A percentile compares a stretch with the other conserved stretches of the same genome.
Conservation (phyloP, 805 yeast species). For the Wickerhamomyces rabaulensis region DNA sequence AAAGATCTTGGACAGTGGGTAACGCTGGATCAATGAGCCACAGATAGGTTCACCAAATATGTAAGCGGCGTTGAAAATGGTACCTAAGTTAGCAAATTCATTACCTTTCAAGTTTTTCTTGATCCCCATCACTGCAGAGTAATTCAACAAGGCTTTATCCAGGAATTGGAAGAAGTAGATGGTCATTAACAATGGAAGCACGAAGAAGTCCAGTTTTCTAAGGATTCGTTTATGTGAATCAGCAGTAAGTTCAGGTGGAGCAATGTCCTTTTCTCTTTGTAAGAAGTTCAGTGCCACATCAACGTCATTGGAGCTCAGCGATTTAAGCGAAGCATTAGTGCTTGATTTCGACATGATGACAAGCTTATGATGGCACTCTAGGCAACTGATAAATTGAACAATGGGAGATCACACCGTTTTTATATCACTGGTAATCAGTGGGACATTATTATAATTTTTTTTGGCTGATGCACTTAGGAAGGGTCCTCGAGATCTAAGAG, state of each 20-base stretch:
- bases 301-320: not conserved
- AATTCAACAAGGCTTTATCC: slow-evolving; percentile 50
- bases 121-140: slow-evolving; percentile 63
- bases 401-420: not conserved
- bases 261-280: not conserved
- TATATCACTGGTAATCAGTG: not conserved
- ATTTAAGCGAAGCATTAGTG: not conserved
- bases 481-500: not conserved
- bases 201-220: slow-evolving; percentile 13
- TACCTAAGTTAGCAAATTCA: slow-evolving; percentile 45
- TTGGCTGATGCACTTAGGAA: not conserved
- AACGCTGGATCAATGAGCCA: slow-evolving; percentile 40
- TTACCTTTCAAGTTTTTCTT: slow-evolving; percentile 40
- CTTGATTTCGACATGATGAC: not conserved
- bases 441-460: not conserved
- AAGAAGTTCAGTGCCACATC: slow-evolving; percentile 9
- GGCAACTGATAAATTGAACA: too few species aligned
- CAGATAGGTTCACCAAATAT: slow-evolving; percentile 46
- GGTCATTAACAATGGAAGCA: slow-evolving; percentile 33
- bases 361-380: too few species aligned
- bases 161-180: slow-evolving; percentile 50
- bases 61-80: slow-evolving; percentile 48
- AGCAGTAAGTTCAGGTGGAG: not conserved
- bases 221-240: slow-evolving; percentile 3
- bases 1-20: slow-evolving; percentile 47